Conservation (phyloP, 73 alveolate species). For the Tetrahymena thermophila region DNA sequence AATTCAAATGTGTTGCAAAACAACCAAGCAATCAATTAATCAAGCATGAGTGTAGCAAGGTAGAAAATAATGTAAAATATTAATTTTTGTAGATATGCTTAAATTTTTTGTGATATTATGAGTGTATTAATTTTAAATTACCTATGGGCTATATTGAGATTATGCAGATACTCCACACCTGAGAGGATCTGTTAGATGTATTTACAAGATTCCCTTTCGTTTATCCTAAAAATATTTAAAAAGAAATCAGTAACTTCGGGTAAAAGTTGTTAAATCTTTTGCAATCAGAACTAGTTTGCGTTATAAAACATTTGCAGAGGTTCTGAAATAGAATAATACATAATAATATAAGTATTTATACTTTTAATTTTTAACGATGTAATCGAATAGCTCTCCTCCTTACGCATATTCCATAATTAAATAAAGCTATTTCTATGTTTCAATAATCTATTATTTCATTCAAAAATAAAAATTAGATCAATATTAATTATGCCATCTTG, state of each 20-base stretch:
- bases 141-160: constrained; percentile 72
- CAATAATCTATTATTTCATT: not conserved
- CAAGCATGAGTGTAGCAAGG: not conserved
- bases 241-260: not conserved
- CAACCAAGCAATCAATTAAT: not conserved
- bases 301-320: not conserved
- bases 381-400: not conserved
- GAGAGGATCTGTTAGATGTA: constrained; percentile 70
- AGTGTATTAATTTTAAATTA: not conserved
- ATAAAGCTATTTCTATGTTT: not conserved
- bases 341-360: not conserved
- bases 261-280: not conserved
- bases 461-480: not conserved
- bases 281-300: no score
- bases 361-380: not conserved
- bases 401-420: not conserved
- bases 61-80: not conserved
- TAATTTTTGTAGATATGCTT: not conserved
- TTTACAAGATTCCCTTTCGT: constrained; percentile 76
- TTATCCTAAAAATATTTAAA: constrained; percentile 37
- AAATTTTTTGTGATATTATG: not conserved
- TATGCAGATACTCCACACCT: constrained; percentile 89
- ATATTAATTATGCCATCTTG: not conserved
- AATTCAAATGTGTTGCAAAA: not conserved
- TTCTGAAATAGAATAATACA: not conserved